These are phyloP conservation scores for Rhododendron kiyosumense DNA, from an alignment of 148 eudicot genomes.

Conservation along the genomic window DNA sequence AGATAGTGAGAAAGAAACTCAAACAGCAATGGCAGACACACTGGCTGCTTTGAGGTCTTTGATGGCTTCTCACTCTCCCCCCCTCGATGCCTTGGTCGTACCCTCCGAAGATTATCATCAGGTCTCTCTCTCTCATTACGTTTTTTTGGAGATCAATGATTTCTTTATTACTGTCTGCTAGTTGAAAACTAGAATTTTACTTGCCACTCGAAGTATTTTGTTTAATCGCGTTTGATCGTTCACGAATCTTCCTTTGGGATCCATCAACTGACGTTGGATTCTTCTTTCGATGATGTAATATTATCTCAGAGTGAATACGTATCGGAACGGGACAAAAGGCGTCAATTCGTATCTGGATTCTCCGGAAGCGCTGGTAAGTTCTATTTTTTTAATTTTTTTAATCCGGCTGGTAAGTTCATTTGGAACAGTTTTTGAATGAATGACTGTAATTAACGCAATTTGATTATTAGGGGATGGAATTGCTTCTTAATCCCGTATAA, in stretches of 20 bases:
- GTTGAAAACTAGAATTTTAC: neutral
- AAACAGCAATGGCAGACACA: conserved; percentile 48
- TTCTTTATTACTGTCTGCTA: neutral
- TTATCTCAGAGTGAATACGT: conserved; percentile 80
- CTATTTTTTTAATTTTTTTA: neutral
- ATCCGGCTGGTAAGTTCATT: conserved; percentile 41
- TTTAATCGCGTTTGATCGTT: neutral
- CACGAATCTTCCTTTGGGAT: neutral
- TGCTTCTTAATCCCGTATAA: neutral
- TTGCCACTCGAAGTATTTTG: neutral
- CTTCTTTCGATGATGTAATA: neutral
- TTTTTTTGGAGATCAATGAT: neutral
- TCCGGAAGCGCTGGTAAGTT: conserved; percentile 88
- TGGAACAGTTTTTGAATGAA: too few relatives aligned
- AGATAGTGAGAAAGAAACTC: neutral
- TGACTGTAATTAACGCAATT: neutral
- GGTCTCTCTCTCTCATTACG: conserved; percentile 25
- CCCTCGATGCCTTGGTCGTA: conserved; percentile 70
- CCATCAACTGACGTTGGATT: neutral
- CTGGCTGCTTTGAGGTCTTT: conserved; percentile 62
- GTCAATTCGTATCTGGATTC: conserved; percentile 79
- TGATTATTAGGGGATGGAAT: neutral
- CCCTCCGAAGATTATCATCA: conserved; percentile 97
- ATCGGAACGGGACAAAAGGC: conserved; percentile 79
- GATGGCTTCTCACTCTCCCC: conserved; percentile 90